Conservation (phyloP, 139 green algal genomes). For the Micractinium sp. region DNA sequence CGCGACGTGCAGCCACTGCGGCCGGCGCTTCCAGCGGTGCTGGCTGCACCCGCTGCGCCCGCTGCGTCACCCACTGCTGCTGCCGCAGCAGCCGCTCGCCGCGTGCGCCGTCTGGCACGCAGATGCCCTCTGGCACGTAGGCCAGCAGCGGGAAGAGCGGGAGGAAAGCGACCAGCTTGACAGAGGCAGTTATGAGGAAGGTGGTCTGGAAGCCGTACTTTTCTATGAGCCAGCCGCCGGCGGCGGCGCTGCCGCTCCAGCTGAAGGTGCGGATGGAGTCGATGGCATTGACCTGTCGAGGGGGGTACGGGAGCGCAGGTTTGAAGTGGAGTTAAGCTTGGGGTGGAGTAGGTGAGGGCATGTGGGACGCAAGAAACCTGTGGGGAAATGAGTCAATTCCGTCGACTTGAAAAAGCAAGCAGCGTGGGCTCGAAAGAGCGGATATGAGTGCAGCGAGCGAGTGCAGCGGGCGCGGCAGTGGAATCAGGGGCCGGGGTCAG, state of each 20-base stretch:
- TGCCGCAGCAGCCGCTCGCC: neutral
- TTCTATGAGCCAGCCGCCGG: constrained; percentile 58
- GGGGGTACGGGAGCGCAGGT: no score
- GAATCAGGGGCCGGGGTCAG: no score
- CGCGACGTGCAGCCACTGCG: neutral
- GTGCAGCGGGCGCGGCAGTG: no score
- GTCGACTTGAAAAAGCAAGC: no score
- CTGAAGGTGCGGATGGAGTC: constrained; percentile 55
- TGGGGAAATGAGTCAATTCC: no score
- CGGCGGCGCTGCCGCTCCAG: constrained; percentile 53
- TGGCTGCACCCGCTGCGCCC: neutral
- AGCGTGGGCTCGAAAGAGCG: no score
- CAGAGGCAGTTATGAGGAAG: constrained; percentile 53
- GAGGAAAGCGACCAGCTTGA: constrained; percentile 46
- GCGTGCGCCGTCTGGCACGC: neutral
- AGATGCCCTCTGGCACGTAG: constrained; percentile 29
- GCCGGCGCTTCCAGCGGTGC: neutral
- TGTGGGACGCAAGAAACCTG: no score
- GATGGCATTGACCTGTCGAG: constrained; percentile 37
- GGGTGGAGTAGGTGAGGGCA: no score
- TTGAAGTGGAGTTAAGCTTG: no score
- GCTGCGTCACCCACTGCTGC: neutral
- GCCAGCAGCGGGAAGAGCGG: constrained; percentile 35
- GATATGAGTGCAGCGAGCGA: no score
- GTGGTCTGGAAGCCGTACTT: constrained; percentile 48